Conservation (phyloP, 495 filamentous ascomycete species). For the Xylaria grammica region DNA sequence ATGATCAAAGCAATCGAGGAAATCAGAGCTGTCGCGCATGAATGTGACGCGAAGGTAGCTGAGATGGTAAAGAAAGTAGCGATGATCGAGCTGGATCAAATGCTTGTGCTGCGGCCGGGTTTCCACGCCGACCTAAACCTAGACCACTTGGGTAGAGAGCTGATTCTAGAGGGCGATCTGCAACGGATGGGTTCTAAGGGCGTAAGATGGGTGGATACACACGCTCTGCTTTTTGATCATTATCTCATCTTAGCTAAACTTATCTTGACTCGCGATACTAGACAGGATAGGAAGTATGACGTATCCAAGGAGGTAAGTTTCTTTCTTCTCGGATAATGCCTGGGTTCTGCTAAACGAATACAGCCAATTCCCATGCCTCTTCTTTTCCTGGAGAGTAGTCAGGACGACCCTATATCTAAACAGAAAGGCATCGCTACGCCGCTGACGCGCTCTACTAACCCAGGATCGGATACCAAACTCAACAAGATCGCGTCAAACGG, state of each 20-base stretch:
- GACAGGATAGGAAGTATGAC: slow-evolving; percentile 87
- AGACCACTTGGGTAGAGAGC: slow-evolving; percentile 86
- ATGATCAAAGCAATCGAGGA: slow-evolving; percentile 89
- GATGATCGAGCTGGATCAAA: slow-evolving; percentile 79
- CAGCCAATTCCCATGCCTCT: slow-evolving; percentile 98
- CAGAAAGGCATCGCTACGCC: slow-evolving; percentile 81
- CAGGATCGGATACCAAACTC: slow-evolving; percentile 57
- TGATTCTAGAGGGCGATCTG: slow-evolving; percentile 88
- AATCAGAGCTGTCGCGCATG: slow-evolving; percentile 86
- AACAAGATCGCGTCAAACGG: slow-evolving; percentile 55
- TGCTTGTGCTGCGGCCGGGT: slow-evolving; percentile 80
- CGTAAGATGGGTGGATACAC: slow-evolving; percentile 89
- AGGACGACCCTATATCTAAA: slow-evolving; percentile 89
- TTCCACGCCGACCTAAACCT: slow-evolving; percentile 92
- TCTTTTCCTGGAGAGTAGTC: slow-evolving; percentile 84
- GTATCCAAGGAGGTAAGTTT: slow-evolving; percentile 83
- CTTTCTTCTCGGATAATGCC: neutral
- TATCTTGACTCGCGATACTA: slow-evolving; percentile 67
- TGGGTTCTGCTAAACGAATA: slow-evolving; percentile 16
- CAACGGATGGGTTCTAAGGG: slow-evolving; percentile 85
- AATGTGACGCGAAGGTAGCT: slow-evolving; percentile 93
- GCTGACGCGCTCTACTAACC: slow-evolving; percentile 53
- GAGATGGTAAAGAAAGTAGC: slow-evolving; percentile 93
- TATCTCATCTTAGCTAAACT: slow-evolving; percentile 93
- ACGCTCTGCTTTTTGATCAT: slow-evolving; percentile 93